phyloP scores from a whole-genome alignment of 441 rosid genomes.

The Populus trichocarpa region DNA sequence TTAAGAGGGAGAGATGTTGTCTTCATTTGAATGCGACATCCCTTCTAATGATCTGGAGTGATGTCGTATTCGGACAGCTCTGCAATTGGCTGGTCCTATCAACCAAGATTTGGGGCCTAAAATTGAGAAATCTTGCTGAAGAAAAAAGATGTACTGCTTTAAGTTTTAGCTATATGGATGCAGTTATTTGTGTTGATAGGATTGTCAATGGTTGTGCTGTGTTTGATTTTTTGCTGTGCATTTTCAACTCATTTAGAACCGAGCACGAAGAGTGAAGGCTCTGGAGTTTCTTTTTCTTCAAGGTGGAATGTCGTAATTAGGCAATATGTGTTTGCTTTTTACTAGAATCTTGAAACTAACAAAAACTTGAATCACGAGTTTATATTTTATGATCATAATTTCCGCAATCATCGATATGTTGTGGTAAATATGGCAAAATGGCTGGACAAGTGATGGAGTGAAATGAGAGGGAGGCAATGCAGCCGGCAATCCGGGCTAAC shows the following conservation, averaged over 20 bases:
- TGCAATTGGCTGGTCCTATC: conserved; percentile 6
- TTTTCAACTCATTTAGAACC: background rate
- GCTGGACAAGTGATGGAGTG: conserved; percentile 2
- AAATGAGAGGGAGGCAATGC: conserved; percentile 14
- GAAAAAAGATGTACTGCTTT: background rate
- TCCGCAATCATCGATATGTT: background rate
- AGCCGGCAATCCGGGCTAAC: background rate
- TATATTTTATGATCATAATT: background rate
- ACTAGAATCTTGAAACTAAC: background rate
- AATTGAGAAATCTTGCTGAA: conserved; percentile 1
- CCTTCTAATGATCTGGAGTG: conserved; percentile 40
- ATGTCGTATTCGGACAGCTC: conserved; percentile 8
- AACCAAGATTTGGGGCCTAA: background rate
- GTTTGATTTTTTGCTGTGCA: background rate
- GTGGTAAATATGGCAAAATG: conserved; percentile 1
- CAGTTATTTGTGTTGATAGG: background rate
- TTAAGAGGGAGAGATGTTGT: conserved; percentile 47
- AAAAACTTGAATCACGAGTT: background rate
- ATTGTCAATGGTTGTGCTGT: background rate
- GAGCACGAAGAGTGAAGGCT: background rate
- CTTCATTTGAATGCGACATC: conserved; percentile 46
- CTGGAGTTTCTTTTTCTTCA: background rate
- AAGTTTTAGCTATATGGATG: background rate
- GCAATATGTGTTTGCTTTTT: background rate
- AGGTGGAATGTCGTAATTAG: background rate